Base-by-base conservation (phyloP, 2,329 filamentous ascomycete genomes). In the Apiospora sp. region DNA sequence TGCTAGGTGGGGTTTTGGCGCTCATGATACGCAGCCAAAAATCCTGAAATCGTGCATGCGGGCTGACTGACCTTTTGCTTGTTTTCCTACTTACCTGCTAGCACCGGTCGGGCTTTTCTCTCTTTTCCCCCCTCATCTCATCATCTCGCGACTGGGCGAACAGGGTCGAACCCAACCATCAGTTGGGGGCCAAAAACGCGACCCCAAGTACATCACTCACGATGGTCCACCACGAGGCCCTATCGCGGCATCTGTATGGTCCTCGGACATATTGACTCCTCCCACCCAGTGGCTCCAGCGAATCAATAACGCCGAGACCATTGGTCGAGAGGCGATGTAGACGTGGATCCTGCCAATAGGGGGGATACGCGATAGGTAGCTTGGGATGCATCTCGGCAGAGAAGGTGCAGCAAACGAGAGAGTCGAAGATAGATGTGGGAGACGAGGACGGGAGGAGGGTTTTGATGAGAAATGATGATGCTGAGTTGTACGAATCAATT, bases 401-500 rank as follows among this genome's bases (percentile, higher is more conserved):
- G 58, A 41, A 64, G 19, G 19, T 64, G 58, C 58, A 64, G 58
- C 34, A 61, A 61, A 37, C 54, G 51, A 58, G 27, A 34, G 24
- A 14, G 51, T 14, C n/a, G 13, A 34, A 10, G 27, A 34, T 8
- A 51, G n/a, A 51, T n/a, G 54, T 27, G 54, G 54, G 27, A 58
- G 7, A 58, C 6, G 27, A 22, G 3, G 54, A 61, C 54, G 16
- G 54, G 54, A 37, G 34, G 30, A 37, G 19, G 12, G 2, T 34
- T 41, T 64, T 22, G 19, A n/a, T 64, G 58, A 64, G 58, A 41
- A 64, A 64, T 64, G 58, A 37, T 41, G 34, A 22, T 24, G 34
- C n/a, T 41, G 58, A 64, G 58, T 64, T 64, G 58, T 24, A 64
- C 58, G 34, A 64, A 64, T 64, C 34, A 64, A 22, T 41, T 64